Base-by-base conservation (phyloP, 1,284 basidiomycete species). In the Moniliophthora roreri region DNA sequence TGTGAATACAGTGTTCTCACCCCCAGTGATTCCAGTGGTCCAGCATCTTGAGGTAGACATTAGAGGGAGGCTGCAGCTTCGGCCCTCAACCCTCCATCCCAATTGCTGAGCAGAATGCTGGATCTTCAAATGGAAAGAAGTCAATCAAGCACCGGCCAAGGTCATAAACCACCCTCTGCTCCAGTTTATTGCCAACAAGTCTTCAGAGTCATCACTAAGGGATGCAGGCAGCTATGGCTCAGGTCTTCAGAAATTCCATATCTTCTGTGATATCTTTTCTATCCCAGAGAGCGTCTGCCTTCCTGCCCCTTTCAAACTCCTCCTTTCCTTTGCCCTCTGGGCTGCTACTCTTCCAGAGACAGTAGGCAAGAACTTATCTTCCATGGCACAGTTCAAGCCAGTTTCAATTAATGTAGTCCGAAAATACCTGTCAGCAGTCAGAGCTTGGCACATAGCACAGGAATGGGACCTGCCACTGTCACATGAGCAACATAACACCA, bases 101-200 rank as follows among this genome's bases (percentile, higher is more conserved):
- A 15, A 47, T 1, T 69, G 68, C 53, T 46, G 4, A 18, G 61
- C 69, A 1, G 52, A 60, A 0, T 53, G 69, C 24, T 52, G 62
- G 1, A 60, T 73, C 6, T 66, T 68, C 57, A 34, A 26, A 0
- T 74, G 71, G 72, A 59, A 40, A 16, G 71, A 71, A 1, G 57
- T 70, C 0, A 64, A 69, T 46, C 44, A 53, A 0, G 58, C 69
- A 0, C 64, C 63, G 1, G 48, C 57, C 0, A 35, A 51, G 0
- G 58, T 58, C 0, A 58, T 73, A 6, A 24, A 60, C 15, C 13
- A 61, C 38, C 65, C 66, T 3, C 23, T 54, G 3, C 23, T 54
- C 3, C 16, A 35, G 16, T 24, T 23, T 9, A 3, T 54, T 7
- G 55, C 55, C 1, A 18, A 40, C 9, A 18, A 35, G n/a, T 51